Evolutionary conservation across 2,329 filamentous ascomycete genomes (phyloP).

Genomic region (Fragosphaeria purpurea): DNA sequence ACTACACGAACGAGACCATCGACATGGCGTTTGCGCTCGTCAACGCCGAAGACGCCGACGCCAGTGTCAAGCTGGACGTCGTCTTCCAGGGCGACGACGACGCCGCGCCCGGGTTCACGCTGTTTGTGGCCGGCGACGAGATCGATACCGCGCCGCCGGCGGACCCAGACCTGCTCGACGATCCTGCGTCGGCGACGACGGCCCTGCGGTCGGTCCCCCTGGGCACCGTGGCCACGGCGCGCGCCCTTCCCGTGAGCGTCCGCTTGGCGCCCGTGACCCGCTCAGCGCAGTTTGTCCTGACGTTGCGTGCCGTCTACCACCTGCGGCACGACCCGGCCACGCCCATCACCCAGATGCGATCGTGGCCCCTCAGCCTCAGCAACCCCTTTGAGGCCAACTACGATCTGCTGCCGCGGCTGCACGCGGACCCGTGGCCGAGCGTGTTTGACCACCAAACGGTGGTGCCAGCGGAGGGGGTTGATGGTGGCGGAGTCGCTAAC

Average conservation of each 20-base stretch:
- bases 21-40: slow-evolving; percentile 57
- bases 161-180: not conserved
- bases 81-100: slow-evolving; percentile 51
- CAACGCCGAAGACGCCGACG: slow-evolving; percentile 77
- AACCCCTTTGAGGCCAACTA: slow-evolving; percentile 89
- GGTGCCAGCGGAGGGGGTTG: slow-evolving; percentile 23
- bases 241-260: slow-evolving; percentile 35
- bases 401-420: slow-evolving; percentile 70
- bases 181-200: slow-evolving; percentile 28
- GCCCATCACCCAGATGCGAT: slow-evolving; percentile 63
- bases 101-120: slow-evolving; percentile 30
- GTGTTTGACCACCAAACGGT: slow-evolving; percentile 59
- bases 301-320: slow-evolving; percentile 66
- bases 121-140: slow-evolving; percentile 20
- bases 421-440: slow-evolving; percentile 74
- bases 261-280: slow-evolving; percentile 38
- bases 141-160: slow-evolving; percentile 13
- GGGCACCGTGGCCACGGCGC: slow-evolving; percentile 37
- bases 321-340: slow-evolving; percentile 72
- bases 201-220: slow-evolving; percentile 32
- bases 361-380: slow-evolving; percentile 61
- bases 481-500: not conserved
- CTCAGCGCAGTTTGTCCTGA: slow-evolving; percentile 54
- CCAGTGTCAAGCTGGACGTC: slow-evolving; percentile 60
- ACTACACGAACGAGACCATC: slow-evolving; percentile 77